Evolutionary conservation across 225 moss, liverwort and hornwort species (phyloP), one percentile per base, ranked within the genome.

Genomic region (Pseudisothecium myosuroides): DNA sequence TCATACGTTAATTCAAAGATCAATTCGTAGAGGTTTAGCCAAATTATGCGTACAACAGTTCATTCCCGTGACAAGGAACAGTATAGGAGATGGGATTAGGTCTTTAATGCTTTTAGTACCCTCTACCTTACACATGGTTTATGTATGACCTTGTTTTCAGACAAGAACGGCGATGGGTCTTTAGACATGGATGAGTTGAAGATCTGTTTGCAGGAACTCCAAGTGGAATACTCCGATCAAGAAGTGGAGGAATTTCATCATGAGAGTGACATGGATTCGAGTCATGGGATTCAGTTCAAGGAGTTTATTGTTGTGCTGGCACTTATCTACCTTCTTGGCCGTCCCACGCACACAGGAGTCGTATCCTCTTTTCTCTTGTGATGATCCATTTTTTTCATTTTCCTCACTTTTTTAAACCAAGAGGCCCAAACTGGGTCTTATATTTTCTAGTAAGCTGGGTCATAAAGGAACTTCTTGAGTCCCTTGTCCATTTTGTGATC

Each of bases 241-340:
- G 96, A 98, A 88, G 89, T 98, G 68, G 93, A 91, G 88, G 96
- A 93, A 27, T 95, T 96, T 87, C 95, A 96, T 67, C 94, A 91
- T 58, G 98, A 97, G 89, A 97, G 98, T 88, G 98, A 98, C 83
- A 94, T 98, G 92, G 96, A 97, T 90, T 95, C 95, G n/a, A 96
- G 94, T 87, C 93, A 95, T 72, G 95, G 94, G 59, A 98, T 98
- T 84, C 94, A 97, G 89, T 98, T 98, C 77, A 98, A 97, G 87
- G 98, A 98, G 91, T 98, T 98, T 68, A 97, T 98, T 63, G 96
- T 98, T 74, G 92, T 97, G 69, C 90, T 98, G 76, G 95, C 98
- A 31, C 94, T 97, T 7, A 96, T 98, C 75, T 96, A 98, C 91
- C 96, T 98, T 87, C 93, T 98, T 86, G 95, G 95, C 61, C 92